Evolutionary conservation across 257 asterid species (phyloP).

Genomic region (Voacanga thouarsii): DNA sequence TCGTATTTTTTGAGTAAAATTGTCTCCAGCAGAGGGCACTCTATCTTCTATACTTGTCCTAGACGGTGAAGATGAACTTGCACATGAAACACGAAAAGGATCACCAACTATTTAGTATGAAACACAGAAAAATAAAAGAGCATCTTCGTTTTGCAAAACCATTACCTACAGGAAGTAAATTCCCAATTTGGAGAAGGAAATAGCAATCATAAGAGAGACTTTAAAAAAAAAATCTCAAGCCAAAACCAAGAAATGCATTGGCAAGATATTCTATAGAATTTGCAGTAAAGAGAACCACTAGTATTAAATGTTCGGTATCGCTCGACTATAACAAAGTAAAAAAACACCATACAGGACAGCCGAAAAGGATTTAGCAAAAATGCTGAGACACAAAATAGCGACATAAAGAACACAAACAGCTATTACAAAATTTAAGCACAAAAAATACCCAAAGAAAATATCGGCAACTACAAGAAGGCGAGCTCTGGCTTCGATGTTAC

Average conservation of each 20-base stretch:
- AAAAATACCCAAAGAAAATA: neutral
- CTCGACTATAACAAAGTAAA: neutral
- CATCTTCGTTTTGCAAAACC: neutral
- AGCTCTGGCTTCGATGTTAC: constrained; percentile 9
- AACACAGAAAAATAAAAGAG: neutral
- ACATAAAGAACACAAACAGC: constrained; percentile 5
- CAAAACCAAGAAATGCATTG: neutral
- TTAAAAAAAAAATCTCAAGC: neutral
- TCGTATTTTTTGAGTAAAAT: neutral
- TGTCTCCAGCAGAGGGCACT: neutral
- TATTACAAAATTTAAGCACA: constrained; percentile 2
- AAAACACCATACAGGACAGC: neutral
- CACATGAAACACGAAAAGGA: neutral
- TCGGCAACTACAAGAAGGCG: constrained; percentile 11
- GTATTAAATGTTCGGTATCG: neutral
- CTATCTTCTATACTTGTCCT: neutral
- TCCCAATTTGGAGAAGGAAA: neutral
- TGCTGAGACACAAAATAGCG: neutral
- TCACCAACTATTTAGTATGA: neutral
- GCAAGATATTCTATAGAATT: constrained; percentile 6
- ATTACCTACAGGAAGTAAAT: neutral
- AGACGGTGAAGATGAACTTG: neutral
- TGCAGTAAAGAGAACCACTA: neutral
- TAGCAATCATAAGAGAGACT: neutral
- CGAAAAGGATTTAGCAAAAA: neutral